Evolutionary conservation across 2,329 filamentous ascomycete species (phyloP), one percentile per base, ranked within the genome.

Genomic region (Botrytis medusae): DNA sequence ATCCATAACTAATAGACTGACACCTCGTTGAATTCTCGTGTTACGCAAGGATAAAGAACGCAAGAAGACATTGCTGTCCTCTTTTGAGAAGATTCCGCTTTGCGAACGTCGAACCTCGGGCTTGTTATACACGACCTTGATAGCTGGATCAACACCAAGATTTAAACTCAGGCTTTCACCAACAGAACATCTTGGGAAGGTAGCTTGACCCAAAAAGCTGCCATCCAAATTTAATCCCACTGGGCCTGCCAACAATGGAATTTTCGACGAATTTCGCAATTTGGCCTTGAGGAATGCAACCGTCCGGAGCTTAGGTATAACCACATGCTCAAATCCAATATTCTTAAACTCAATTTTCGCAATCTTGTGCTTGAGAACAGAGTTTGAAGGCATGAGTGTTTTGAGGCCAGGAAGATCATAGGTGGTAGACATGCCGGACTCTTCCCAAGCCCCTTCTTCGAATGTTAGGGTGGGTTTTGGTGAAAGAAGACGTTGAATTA

Each of bases 151-250:
- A 8, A 90, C 83, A n/a, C 89, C 89, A 0, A 91, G 83, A 65
- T 83, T 83, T 1, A 91, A 82, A 34, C 81, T 82, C 79, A 91
- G 87, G 1, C 79, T 76, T 69, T 88, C 87, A 54, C 87, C 87
- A 0, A 87, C 82, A 63, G 84, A 86, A 78, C 88, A 89, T 44
- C 86, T 85, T 2, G 88, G 87, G 48, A 91, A 82, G 0, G 79
- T 82, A 2, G 86, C 85, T 72, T 87, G 87, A 5, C 89, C 89
- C 72, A 91, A 82, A 81, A 91, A 91, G 14, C 84, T 85, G 4
- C 88, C 87, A 78, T 92, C 90, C n/a, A 91, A 85, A 0, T 87
- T 90, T 12, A 91, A 82, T 8, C 88, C 87, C 0, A 85, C 84
- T 1, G 84, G 84, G 7, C 89, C 89, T 68, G 83, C 83, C 32